Percentiles rank a stretch among this genome's conserved stretches.
phyloP scores from a whole-genome alignment of 2,329 filamentous ascomycete genomes.

The Cladophialophora immunda region DNA sequence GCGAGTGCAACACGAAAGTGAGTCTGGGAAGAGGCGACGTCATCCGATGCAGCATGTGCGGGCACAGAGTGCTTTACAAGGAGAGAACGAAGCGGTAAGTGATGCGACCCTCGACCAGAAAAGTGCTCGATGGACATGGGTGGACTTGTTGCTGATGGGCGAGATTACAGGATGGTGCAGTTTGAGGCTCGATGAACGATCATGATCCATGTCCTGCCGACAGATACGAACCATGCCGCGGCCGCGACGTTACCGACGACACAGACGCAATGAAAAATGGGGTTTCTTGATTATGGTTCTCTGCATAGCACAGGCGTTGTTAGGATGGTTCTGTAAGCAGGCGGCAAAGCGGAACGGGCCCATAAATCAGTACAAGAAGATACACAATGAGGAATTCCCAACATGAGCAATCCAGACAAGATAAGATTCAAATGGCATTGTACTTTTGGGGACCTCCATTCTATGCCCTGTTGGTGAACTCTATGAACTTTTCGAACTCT shows the following conservation, averaged over 20 bases:
- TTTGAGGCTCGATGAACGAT: constrained; percentile 83
- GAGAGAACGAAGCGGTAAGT: constrained; percentile 92
- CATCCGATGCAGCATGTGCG: constrained; percentile 90
- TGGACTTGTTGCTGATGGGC: constrained; percentile 19
- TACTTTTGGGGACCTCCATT: constrained; percentile 1
- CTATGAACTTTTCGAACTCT: constrained; percentile 84
- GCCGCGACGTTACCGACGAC: background rate
- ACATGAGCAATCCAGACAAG: background rate
- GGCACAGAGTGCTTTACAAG: constrained; percentile 96
- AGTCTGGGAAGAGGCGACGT: constrained; percentile 78
- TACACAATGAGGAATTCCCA: background rate
- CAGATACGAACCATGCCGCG: background rate
- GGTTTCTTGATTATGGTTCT: background rate
- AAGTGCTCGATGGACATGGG: background rate
- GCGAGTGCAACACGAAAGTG: constrained; percentile 83
- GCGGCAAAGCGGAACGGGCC: background rate
- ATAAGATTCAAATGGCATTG: background rate
- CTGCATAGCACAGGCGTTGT: background rate
- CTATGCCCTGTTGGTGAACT: constrained; percentile 70
- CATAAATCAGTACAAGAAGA: too few relatives aligned
- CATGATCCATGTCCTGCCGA: background rate
- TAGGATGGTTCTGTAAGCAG: background rate
- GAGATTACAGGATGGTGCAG: constrained; percentile 82
- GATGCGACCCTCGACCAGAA: background rate
- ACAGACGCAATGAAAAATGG: background rate